Evolutionary conservation across 345 rosid species (phyloP), one percentile per base, ranked within the genome.

Genomic region (Citrus hindsii): DNA sequence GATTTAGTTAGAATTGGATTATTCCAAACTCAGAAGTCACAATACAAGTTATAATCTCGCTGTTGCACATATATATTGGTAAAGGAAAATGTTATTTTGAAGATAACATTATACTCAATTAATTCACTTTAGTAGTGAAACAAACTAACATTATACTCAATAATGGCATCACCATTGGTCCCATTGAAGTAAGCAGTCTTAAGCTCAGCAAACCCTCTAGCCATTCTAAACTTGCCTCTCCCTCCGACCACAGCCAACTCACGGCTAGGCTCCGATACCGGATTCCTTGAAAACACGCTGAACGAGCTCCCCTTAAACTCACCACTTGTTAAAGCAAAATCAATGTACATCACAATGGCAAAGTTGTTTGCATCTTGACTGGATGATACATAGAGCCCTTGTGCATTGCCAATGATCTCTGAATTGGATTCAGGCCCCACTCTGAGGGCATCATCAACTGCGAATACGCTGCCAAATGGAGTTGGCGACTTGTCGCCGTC

Each of bases 211-310:
- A 81, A 87, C 7, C 92, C 90, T 83, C 72, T 83, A 1, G 90
- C 86, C 89, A 89, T 80, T 78, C 82, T 87, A 27, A 89, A 86
- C 25, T 38, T 70, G 3, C 88, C 89, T 73, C 90, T 87, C 0
- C 90, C 92, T 33, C 91, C 91, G 10, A 88, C 91, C 27, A 88
- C 81, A 10, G 89, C 85, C 9, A 88, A 35, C 74, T 88, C 88
- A 19, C 88, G 66, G 7, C 64, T 76, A 6, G 83, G 71, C 60
- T 87, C 85, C 25, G 76, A 68, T 28, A 80, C 80, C 42, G 87
- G 85, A 76, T 85, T 84, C 79, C 85, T 85, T 62, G 92, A 89
- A 28, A 86, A 84, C 8, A 87, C 70, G 16, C 89, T 79, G 0
- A 89, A 74, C 19, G 92, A 89, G 74, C 89, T 89, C 13, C 92